phyloP scores from a whole-genome alignment of 2,329 filamentous ascomycete genomes.

The Grosmannia clavigera region DNA sequence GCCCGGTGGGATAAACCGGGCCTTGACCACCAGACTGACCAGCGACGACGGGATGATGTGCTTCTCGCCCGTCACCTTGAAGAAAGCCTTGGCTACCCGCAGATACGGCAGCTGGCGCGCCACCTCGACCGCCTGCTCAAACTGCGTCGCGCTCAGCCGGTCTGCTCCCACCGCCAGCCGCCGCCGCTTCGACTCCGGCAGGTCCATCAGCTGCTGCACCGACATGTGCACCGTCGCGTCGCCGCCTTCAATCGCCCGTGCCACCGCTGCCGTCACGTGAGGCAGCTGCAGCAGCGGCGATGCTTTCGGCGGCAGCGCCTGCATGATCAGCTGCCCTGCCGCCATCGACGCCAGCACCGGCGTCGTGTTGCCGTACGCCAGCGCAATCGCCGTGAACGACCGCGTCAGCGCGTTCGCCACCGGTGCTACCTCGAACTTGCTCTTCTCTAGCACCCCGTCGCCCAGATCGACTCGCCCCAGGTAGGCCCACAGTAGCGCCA shows the following conservation, averaged over 20 bases:
- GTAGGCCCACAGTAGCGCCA: constrained; percentile 91
- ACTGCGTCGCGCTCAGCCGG: constrained; percentile 64
- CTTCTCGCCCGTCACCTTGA: constrained; percentile 94
- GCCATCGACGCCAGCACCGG: constrained; percentile 75
- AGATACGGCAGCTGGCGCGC: constrained; percentile 76
- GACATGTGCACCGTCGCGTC: constrained; percentile 63
- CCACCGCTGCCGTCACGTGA: constrained; percentile 60
- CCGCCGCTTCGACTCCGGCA: constrained; percentile 63
- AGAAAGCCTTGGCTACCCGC: constrained; percentile 83
- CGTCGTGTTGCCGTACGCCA: constrained; percentile 73
- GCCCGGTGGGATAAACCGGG: constrained; percentile 82
- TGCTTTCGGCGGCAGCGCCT: constrained; percentile 71
- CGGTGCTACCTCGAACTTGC: constrained; percentile 83
- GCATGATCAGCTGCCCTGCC: constrained; percentile 75
- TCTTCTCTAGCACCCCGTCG: constrained; percentile 62
- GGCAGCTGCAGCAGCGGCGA: constrained; percentile 89
- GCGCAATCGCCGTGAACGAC: constrained; percentile 73
- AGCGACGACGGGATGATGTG: constrained; percentile 85
- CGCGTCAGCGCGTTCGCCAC: constrained; percentile 77
- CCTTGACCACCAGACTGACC: constrained; percentile 90
- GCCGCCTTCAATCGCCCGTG: constrained; percentile 58
- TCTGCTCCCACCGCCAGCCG: constrained; percentile 56
- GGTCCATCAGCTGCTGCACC: constrained; percentile 79
- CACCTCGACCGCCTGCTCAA: constrained; percentile 60
- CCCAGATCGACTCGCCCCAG: constrained; percentile 77